Conservation (phyloP, 163 green algal species). For the Chlorella variabilis region DNA sequence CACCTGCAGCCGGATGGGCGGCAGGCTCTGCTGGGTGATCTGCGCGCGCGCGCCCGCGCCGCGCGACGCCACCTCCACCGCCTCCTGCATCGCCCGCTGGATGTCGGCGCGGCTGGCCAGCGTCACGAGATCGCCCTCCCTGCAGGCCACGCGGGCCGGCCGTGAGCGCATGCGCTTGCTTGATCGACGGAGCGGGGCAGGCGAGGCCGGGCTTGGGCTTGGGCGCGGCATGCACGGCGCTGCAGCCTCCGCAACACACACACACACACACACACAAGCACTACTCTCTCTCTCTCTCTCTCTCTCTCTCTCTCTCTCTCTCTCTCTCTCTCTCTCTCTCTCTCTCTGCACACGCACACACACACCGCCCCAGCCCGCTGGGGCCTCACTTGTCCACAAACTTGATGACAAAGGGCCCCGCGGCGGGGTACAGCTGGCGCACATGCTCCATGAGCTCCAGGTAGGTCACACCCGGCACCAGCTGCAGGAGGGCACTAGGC, state of each 20-base stretch:
- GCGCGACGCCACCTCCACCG: conserved; percentile 39
- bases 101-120: conserved; percentile 79
- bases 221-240: too few species aligned
- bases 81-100: conserved; percentile 71
- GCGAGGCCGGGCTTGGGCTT: too few species aligned
- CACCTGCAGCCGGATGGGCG: conserved; percentile 62
- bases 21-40: conserved; percentile 42
- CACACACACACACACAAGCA: too few species aligned
- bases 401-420: conserved; percentile 79
- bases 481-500: conserved; percentile 49
- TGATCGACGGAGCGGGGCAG: background rate
- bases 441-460: conserved; percentile 76
- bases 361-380: too few species aligned
- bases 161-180: too few species aligned
- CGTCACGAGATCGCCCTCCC: conserved; percentile 82
- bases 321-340: too few species aligned
- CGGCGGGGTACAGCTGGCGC: conserved; percentile 72
- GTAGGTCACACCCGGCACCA: conserved; percentile 73
- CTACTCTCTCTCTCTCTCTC: too few species aligned
- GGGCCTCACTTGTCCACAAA: conserved; percentile 81
- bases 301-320: too few species aligned
- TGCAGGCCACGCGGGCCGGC: conserved; percentile 17
- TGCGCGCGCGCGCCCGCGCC: background rate
- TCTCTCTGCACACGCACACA: too few species aligned
- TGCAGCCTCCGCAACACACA: too few species aligned